A percentile compares a stretch with the other conserved stretches of the same genome.
Evolutionary conservation across 192 early-diverging fungal species (phyloP).

Genomic region (Cetraspora pellucida): DNA sequence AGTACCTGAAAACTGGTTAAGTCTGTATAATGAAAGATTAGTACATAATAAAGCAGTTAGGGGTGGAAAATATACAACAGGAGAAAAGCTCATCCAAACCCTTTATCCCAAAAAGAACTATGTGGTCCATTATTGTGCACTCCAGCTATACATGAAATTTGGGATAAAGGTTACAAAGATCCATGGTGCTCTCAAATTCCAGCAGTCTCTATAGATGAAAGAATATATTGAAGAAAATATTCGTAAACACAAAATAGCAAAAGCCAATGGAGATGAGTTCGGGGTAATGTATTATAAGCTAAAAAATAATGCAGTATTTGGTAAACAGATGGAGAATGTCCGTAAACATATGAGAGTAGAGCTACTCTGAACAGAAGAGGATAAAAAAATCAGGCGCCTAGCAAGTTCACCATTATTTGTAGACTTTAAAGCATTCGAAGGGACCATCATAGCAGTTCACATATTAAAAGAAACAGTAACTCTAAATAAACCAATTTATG

Average conservation of each 20-base stretch:
- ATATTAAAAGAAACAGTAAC: constrained; percentile 26
- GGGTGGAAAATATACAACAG: constrained; percentile 3
- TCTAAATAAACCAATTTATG: constrained; percentile 27
- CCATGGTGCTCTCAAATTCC: constrained; percentile 14
- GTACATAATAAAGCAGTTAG: constrained; percentile 18
- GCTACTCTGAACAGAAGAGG: not conserved
- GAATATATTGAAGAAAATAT: constrained; percentile 31
- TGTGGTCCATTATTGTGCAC: constrained; percentile 5
- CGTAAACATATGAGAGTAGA: constrained; percentile 32
- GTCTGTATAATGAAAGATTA: constrained; percentile 24
- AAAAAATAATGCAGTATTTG: constrained; percentile 30
- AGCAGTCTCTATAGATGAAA: constrained; percentile 28
- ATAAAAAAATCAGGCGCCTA: constrained; percentile 28
- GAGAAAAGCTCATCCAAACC: constrained; percentile 16
- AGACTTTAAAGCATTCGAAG: constrained; percentile 16
- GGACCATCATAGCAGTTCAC: constrained; percentile 24
- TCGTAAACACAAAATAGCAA: constrained; percentile 24
- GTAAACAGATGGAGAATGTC: constrained; percentile 29
- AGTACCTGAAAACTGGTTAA: constrained; percentile 25
- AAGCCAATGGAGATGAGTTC: constrained; percentile 22
- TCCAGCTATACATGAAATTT: constrained; percentile 11
- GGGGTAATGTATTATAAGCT: constrained; percentile 27
- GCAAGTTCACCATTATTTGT: constrained; percentile 21
- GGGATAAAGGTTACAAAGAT: constrained; percentile 24
- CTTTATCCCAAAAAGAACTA: constrained; percentile 27